Evolutionary conservation across 2,329 filamentous ascomycete genomes (phyloP), one percentile per base, ranked within the genome.

Genomic region (Exserohilum rostratum): DNA sequence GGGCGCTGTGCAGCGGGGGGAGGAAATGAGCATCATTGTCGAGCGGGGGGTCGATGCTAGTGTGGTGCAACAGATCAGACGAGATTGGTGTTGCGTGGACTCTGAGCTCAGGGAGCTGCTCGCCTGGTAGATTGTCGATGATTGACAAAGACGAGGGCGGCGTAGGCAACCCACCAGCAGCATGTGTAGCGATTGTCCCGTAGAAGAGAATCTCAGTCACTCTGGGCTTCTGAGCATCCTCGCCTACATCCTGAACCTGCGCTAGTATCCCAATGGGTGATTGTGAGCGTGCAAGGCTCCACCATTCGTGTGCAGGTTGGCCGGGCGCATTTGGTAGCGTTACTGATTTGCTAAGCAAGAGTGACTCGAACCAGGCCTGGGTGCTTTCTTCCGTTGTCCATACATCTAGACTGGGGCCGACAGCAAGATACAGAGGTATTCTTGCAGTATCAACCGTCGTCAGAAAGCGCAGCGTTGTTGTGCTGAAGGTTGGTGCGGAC

Each of bases 191-290:
- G 47, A 72, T 65, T 3, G 73, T 73, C 6, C 76, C 78, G 50
- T 79, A 81, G 56, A 82, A 77, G 4, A 82, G 67, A 0, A 82
- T 61, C 44, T 82, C 79, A 0, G 79, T 80, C 2, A 76, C 57
- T 15, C 58, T 58, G 0, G 70, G 65, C 6, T 53, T 54, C 0
- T 46, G 46, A 3, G 12, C 25, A 0, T 25, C 42, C 3, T 48
- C 25, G 10, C 25, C 37, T 13, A 44, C 30, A 7, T 46, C 45
- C 3, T 66, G 49, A 0, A 77, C 70, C 43, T 73, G 66, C 2
- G 67, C 73, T 5, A 79, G 60, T 10, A 80, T 65, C 1, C 77
- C 77, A 31, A 78, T 55, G 6, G 74, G 71, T 2, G 77, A 77
- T 42, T 79, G 76, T 2, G 69, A 62, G 10, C 64, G 63, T 10